Evolutionary conservation across 345 rosid species (phyloP).

Genomic region (Linum usitatissimum): DNA sequence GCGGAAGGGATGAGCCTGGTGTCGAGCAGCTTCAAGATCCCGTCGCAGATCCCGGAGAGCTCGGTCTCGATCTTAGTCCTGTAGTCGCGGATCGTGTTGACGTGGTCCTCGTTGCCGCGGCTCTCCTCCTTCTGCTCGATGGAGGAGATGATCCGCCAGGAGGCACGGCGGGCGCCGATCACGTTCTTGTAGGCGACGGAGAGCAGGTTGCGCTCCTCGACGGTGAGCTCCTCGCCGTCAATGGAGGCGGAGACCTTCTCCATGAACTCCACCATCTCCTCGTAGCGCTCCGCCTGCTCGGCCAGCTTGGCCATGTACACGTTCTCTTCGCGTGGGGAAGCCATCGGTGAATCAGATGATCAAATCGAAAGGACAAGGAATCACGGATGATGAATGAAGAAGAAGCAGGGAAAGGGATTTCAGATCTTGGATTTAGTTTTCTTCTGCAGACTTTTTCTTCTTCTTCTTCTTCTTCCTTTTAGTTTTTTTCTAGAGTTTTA

Average conservation of each 20-base stretch:
- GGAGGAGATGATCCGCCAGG: constrained; percentile 2
- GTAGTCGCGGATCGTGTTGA: constrained; percentile 4
- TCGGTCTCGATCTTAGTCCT: constrained; percentile 9
- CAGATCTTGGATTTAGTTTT: not conserved
- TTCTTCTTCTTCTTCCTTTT: constrained; percentile 1
- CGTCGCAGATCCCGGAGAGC: constrained; percentile 9
- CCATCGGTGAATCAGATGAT: constrained; percentile 12
- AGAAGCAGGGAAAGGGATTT: not conserved
- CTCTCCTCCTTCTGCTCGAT: constrained; percentile 11
- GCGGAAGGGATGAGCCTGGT: constrained; percentile 8
- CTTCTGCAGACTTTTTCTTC: not conserved
- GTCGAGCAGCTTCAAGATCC: constrained; percentile 7
- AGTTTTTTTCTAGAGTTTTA: not conserved
- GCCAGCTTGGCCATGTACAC: constrained; percentile 95
- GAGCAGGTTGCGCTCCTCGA: constrained; percentile 4
- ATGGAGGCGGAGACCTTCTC: constrained; percentile 6
- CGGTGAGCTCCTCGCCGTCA: constrained; percentile 8
- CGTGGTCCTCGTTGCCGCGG: constrained; percentile 10
- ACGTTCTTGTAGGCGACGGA: constrained; percentile 7
- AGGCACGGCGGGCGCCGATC: constrained; percentile 2
- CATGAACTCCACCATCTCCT: constrained; percentile 11
- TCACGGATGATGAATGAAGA: not conserved
- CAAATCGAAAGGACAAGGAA: not conserved
- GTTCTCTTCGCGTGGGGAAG: constrained; percentile 54
- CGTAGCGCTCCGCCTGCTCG: constrained; percentile 65